Conservation (phyloP, 2,329 filamentous ascomycete species). For the Penicillium capsulatum region DNA sequence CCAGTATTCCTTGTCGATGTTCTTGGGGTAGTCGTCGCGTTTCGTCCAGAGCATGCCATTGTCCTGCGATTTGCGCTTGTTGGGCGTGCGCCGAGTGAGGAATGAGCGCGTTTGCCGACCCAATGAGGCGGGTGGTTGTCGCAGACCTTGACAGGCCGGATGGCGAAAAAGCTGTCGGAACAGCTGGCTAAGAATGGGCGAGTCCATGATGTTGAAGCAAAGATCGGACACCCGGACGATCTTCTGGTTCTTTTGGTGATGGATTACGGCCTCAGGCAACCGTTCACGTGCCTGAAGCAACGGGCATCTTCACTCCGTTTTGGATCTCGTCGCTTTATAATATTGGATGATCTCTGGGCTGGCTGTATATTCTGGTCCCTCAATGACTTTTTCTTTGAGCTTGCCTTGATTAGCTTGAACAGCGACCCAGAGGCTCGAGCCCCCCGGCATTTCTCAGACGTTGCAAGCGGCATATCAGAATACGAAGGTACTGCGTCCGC, state of each 20-base stretch:
- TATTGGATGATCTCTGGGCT: too few relatives aligned
- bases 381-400: too few relatives aligned
- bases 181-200: slow-evolving; percentile 68
- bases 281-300: slow-evolving; percentile 11
- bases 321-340: too few relatives aligned
- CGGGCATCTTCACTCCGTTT: neutral
- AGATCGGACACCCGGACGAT: slow-evolving; percentile 5
- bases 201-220: slow-evolving; percentile 62
- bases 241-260: neutral
- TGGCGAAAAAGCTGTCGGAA: slow-evolving; percentile 83
- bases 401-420: too few relatives aligned
- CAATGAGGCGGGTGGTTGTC: slow-evolving; percentile 31
- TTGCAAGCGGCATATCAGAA: slow-evolving; percentile 9
- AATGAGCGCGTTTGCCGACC: slow-evolving; percentile 35
- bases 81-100: slow-evolving; percentile 32
- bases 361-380: too few relatives aligned
- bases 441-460: slow-evolving; percentile 2
- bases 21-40: slow-evolving; percentile 67
- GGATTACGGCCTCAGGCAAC: slow-evolving; percentile 15
- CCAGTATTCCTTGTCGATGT: slow-evolving; percentile 75
- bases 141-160: slow-evolving; percentile 57
- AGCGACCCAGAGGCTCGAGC: too few relatives aligned
- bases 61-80: slow-evolving; percentile 39
- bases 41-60: slow-evolving; percentile 81
- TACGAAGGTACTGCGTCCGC: slow-evolving; percentile 7